These are phyloP conservation scores for Pulveroboletus sp. DNA, from an alignment of 768 basidiomycete species.

Conservation along the genomic window DNA sequence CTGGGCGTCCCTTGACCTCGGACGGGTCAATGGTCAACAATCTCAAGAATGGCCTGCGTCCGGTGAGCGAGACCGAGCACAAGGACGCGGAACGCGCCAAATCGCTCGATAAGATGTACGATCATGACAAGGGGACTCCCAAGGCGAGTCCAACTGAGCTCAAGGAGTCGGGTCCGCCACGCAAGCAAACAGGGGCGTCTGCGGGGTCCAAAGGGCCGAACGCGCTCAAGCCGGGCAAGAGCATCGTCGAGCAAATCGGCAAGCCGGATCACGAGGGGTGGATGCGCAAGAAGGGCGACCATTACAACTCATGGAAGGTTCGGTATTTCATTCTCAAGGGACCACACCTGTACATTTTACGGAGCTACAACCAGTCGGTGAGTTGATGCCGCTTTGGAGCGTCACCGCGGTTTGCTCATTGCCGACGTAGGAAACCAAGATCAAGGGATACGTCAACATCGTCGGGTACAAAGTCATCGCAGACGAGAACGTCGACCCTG, in stretches of 20 bases:
- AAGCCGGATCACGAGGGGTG: constrained; percentile 86
- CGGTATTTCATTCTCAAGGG: constrained; percentile 94
- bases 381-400: constrained; percentile 1
- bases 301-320: constrained; percentile 89
- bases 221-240: constrained; percentile 56
- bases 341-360: constrained; percentile 82
- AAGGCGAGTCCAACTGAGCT: constrained; percentile 21
- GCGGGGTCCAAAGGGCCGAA: constrained; percentile 27
- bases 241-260: constrained; percentile 87
- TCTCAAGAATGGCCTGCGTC: constrained; percentile 21
- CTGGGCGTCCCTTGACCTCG: constrained; percentile 41
- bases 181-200: constrained; percentile 50
- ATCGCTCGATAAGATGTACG: constrained; percentile 17
- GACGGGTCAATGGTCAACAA: constrained; percentile 31
- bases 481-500: constrained; percentile 89
- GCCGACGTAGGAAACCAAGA: constrained; percentile 70
- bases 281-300: constrained; percentile 94
- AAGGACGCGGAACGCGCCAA: constrained; percentile 22
- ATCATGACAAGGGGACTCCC: constrained; percentile 19
- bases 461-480: constrained; percentile 88
- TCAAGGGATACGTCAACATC: constrained; percentile 95
- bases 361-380: constrained; percentile 58
- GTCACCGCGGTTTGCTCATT: neutral
- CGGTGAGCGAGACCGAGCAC: constrained; percentile 17
- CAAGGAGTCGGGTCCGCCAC: constrained; percentile 40